Base-by-base conservation (phyloP, 805 yeast species). In the Wickerhamomyces rabaulensis region DNA sequence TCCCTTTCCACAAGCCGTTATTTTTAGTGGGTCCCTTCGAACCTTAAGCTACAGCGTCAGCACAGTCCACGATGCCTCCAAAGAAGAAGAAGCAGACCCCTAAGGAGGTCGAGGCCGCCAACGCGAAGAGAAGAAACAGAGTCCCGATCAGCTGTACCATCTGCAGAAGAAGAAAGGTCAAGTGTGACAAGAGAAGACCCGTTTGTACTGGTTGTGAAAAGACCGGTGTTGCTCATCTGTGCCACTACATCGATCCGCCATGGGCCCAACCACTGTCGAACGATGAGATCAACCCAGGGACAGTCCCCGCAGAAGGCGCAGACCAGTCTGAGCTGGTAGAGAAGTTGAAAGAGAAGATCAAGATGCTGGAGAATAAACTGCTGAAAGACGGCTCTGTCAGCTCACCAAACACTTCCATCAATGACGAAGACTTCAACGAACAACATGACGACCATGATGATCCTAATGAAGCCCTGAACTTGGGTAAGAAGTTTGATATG, bases 191-290 rank as follows among this genome's bases (percentile, higher is more conserved):
- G 50, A 68, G 69, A 40, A 71, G 78, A 52, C 84, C 84, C 1
- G 78, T 76, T 43, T 78, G 84, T 60, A 67, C 75, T 9, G 78
- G 76, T 47, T 78, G 84, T 65, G 69, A 71, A 31, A 75, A 75
- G 54, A 78, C 79, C 15, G 82, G 82, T 3, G 82, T 78, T 15
- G 75, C 75, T 8, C 82, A 78, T 56, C 61, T 78, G 17, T 78
- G 84, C 48, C 78, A 76, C 44, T 78, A 77, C 52, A 67, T 78
- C 53, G 82, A 76, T 50, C 84, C 81, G 38, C 66, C 71, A n/a
- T 78, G 84, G 84, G 82, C 83, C 1, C 72, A 71, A 47, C 75
- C 75, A 5, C 48, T 62, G 55, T 65, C 57, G 58, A 66, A 52
- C 61, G 65, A 67, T 56, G 85, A 78, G 61, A 68, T 64, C 50